Base-by-base conservation (phyloP, 352 stramenopile species). In the Pythium insidiosum region DNA sequence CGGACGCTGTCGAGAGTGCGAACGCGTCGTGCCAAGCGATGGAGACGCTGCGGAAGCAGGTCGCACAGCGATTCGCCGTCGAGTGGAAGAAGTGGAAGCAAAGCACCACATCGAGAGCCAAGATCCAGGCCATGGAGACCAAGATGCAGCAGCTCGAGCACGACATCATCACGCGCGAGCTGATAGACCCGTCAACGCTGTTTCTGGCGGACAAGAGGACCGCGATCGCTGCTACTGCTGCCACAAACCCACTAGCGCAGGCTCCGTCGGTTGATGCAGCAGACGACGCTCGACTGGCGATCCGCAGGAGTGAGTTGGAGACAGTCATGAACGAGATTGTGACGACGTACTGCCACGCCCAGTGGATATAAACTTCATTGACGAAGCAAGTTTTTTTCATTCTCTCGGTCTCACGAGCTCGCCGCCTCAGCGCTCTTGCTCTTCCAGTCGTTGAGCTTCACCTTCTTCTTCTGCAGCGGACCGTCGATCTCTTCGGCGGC, bases 401-500 rank as follows among this genome's bases (percentile, higher is more conserved):
- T n/a, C n/a, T n/a, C n/a, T n/a, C n/a, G n/a, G n/a, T n/a, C n/a
- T n/a, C n/a, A n/a, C n/a, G n/a, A n/a, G n/a, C n/a, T n/a, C n/a
- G n/a, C n/a, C n/a, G n/a, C n/a, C n/a, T n/a, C n/a, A n/a, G n/a
- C 3, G 22, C 67, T 25, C 49, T 73, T 72, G 42, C 43, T 45
- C 49, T 73, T 76, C 61, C 61, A 76, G 24, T 66, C 44, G 28
- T 47, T 57, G 25, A 56, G 43, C 56, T 73, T 63, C 49, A 84
- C 66, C 42, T 88, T 91, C 53, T 91, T 91, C 73, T 91, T 91
- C 56, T 83, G 76, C 36, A 87, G 45, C 11, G 73, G 74, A 26
- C 69, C 73, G 28, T 90, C 73, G 6, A 84, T 65, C 28, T 73
- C 63, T 22, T 90, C 72, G 15, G 69, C 47, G 11, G 63, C 50